phyloP scores from a whole-genome alignment of 495 filamentous ascomycete species.

The Neurospora sp. region DNA sequence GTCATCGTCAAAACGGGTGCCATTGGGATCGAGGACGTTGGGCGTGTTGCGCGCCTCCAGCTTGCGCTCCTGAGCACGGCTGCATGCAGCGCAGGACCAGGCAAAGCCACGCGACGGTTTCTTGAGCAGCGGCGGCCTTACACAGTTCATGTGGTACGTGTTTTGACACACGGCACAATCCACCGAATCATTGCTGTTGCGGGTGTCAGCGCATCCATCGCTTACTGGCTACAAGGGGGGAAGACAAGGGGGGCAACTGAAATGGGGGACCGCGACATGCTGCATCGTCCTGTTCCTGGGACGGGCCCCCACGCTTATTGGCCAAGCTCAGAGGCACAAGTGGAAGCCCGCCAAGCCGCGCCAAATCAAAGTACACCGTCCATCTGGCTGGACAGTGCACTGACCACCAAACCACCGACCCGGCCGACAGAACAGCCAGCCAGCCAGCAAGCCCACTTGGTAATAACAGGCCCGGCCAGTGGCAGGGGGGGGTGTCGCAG shows the following conservation, averaged over 20 bases:
- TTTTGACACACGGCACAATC: slow-evolving; percentile 91
- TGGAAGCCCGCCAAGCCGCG: not conserved
- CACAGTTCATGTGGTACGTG: slow-evolving; percentile 98
- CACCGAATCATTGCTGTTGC: slow-evolving; percentile 74
- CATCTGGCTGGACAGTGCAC: not conserved
- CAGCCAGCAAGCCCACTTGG: not conserved
- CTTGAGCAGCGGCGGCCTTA: slow-evolving; percentile 82
- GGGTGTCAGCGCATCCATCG: slow-evolving; percentile 20
- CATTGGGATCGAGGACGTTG: slow-evolving; percentile 32
- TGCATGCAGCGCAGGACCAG: slow-evolving; percentile 95
- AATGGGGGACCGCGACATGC: slow-evolving; percentile 2
- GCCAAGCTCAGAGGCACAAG: not conserved
- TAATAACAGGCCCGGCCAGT: not conserved
- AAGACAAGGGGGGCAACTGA: slow-evolving; percentile 5
- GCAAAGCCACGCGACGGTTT: slow-evolving; percentile 97
- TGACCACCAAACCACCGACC: not conserved
- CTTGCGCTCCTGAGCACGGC: slow-evolving; percentile 83
- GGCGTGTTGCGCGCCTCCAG: slow-evolving; percentile 86
- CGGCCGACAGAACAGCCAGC: not conserved
- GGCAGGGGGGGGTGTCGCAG: not conserved
- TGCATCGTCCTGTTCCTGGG: not conserved
- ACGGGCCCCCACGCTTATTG: not conserved
- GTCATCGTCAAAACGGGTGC: slow-evolving; percentile 13
- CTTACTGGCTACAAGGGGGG: not conserved
- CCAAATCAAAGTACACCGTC: not conserved